Base-by-base conservation (phyloP, 2,329 filamentous ascomycete genomes). In the Byssochlamys sp. region DNA sequence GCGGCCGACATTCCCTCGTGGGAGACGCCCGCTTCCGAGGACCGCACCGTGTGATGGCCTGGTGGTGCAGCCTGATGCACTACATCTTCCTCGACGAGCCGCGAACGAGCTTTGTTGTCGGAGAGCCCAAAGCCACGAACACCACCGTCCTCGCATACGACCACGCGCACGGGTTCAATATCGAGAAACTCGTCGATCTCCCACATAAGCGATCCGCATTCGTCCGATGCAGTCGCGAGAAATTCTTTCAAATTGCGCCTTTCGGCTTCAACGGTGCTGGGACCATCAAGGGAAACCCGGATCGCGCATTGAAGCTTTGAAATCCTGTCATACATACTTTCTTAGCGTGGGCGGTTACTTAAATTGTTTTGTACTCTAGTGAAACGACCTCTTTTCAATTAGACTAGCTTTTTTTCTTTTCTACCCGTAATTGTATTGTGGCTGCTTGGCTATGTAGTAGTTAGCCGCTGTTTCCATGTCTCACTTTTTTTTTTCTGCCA, bases 71-170 rank as follows among this genome's bases (percentile, higher is more conserved):
- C 60, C 74, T 79, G 58, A 83, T 83, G 63, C 81, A 84, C 63
- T 84, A 82, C 68, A 78, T 80, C 64, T 83, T 84, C 70, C 73
- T 84, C 3, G 81, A 84, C 60, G 81, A 84, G 58, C 78, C 80
- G 26, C 77, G 81, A 3, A 84, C 81, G 0, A 75, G 69, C 61
- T 77, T 75, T 56, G 74, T 81, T 5, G 80, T 84, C 1, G 76
- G 75, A 2, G 89, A 92, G 75, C 88, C 89, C 33, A 87, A 87
- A 68, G 83, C 82, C 59, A 87, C 84, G 3, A 88, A 87, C 65
- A 80, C 78, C 33, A 87, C 83, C 0, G 85, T 91, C 11, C 76
- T 91, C 58, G 83, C 84, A 60, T 90, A 91, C 70, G 88, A 91
- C 64, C 81, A 88, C 55, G 83, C 86, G 56, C 85, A 89, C 65